phyloP scores from a whole-genome alignment of 352 stramenopile genomes.

The Elongisporangium prolatum region DNA sequence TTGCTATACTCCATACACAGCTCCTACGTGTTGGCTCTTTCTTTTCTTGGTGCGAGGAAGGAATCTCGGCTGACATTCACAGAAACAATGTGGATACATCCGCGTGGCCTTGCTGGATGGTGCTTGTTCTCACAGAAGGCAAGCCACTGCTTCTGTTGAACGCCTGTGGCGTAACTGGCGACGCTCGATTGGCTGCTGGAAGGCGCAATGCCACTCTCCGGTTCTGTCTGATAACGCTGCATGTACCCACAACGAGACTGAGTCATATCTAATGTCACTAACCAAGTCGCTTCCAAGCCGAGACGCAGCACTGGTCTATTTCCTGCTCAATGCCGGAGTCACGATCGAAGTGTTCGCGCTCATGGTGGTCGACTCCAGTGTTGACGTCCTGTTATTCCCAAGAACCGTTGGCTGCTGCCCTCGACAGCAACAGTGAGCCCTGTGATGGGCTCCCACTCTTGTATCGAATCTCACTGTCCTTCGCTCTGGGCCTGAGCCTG shows the following conservation, averaged over 20 bases:
- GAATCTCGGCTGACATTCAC: too few relatives aligned
- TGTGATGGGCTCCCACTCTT: not conserved
- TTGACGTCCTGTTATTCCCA: not conserved
- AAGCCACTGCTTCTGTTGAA: not conserved
- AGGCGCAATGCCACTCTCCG: not conserved
- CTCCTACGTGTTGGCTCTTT: too few relatives aligned
- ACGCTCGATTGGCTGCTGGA: not conserved
- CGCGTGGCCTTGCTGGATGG: too few relatives aligned
- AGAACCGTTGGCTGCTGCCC: too few relatives aligned
- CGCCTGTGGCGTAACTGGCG: not conserved
- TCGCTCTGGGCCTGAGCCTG: not conserved
- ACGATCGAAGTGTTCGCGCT: not conserved
- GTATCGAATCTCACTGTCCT: not conserved
- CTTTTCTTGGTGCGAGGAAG: too few relatives aligned
- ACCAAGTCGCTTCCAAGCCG: not conserved
- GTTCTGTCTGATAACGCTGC: not conserved
- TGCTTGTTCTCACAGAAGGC: too few relatives aligned
- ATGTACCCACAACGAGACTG: not conserved
- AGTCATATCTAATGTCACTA: not conserved
- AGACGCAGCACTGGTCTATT: not conserved
- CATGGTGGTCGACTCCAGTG: not conserved
- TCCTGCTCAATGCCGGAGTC: not conserved
- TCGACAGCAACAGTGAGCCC: not conserved
- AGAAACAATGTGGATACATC: too few relatives aligned
- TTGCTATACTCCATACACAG: too few relatives aligned